Base-by-base conservation (phyloP, 202 grass and related monocot species). In the Brachypodium distachyon region DNA sequence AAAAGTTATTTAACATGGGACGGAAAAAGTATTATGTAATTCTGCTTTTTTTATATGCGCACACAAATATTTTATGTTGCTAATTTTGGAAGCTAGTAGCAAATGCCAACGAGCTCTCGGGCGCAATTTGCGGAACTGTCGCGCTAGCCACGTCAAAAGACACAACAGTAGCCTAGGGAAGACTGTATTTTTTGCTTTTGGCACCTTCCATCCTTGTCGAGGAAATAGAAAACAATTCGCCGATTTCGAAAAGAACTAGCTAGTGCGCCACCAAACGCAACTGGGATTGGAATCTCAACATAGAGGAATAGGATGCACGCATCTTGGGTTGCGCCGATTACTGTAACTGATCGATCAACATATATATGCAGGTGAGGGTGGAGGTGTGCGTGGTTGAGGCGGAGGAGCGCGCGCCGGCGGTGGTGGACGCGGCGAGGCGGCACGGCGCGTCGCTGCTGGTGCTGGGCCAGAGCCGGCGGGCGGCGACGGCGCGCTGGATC, bases 401-500 rank as follows among this genome's bases (percentile, higher is more conserved):
- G 54, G 75, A 61, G 31, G 86, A 93, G 77, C 72, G 38, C 32
- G 86, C 83, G 55, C 73, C 90, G 44, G 56, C 86, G 53, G 84
- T 93, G 72, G 80, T 93, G 63, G 90, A 89, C 26, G 90, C 73
- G 21, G 90, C 86, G 8, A 44, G 72, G 54, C 82, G 74, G 29
- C 86, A 89, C 56, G 66, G 71, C 58, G 83, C 63, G 25, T 86
- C 90, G 19, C 67, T 93, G 72, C 83, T 89, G 17, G 83, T 93
- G 61, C 72, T 93, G 16, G 83, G 83, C 47, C 86, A 84, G 77
- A 81, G 70, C 25, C 59, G 67, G 54, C 77, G 81, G 49, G 54
- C 31, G 32, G 74, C 62, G 1, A 39, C 57, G 25, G 22, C 77
- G 38, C 31, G 86, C 61, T 82, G 79, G 60, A 43, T 86, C 52